A percentile compares a stretch with the other conserved stretches of the same genome.
Conservation (phyloP, 108 stramenopile genomes). For the Pseudonitzschia multiseries region DNA sequence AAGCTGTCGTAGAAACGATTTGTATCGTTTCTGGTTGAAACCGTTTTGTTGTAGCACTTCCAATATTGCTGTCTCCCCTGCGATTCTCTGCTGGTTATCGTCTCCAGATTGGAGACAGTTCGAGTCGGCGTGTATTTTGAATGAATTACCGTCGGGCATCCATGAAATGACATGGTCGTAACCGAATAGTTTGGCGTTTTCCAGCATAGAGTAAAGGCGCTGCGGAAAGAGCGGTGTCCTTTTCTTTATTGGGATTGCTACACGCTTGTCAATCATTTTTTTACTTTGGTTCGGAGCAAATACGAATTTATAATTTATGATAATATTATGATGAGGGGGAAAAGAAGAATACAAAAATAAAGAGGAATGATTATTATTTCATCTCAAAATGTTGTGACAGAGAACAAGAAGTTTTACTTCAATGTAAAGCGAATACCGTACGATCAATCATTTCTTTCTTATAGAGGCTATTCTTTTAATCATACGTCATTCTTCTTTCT, state of each 20-base stretch:
- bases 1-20: constrained; percentile 57
- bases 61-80: background rate
- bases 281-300: too few relatives aligned
- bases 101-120: background rate
- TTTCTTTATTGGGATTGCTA: background rate
- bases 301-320: too few relatives aligned
- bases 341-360: background rate
- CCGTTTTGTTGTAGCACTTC: background rate
- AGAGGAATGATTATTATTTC: background rate
- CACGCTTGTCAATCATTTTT: too few relatives aligned
- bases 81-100: background rate
- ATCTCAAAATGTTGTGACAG: constrained; percentile 4
- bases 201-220: constrained; percentile 39
- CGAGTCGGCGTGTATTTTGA: background rate
- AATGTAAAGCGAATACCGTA: background rate
- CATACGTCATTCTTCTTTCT: too few relatives aligned
- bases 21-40: constrained; percentile 34
- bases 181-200: constrained; percentile 35
- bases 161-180: constrained; percentile 58
- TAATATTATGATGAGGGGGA: too few relatives aligned
- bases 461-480: too few relatives aligned
- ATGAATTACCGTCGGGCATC: constrained; percentile 41
- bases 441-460: background rate
- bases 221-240: constrained; percentile 23
- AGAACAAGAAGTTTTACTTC: background rate